Evolutionary conservation across 164 flowering plant genomes (phyloP).

Genomic region (Umbellularia californica): DNA sequence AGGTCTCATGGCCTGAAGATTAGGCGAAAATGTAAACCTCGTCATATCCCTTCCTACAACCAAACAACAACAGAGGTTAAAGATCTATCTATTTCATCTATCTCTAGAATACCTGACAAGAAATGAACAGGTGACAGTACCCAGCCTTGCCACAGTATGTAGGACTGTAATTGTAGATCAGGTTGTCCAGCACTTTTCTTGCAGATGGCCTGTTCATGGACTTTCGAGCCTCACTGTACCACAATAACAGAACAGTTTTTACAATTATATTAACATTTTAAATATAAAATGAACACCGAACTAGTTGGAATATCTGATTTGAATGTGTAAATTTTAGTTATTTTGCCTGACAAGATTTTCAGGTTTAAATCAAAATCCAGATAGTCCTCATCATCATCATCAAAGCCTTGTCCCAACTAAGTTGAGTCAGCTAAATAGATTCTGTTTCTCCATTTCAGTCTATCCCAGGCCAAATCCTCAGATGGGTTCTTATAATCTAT

Average conservation of each 20-base stretch:
- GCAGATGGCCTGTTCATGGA: constrained; percentile 72
- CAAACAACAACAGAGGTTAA: not conserved
- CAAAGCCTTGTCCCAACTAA: no score
- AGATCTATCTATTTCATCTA: not conserved
- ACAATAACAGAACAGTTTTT: not conserved
- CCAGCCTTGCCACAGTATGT: constrained; percentile 89
- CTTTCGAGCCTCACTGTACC: constrained; percentile 85
- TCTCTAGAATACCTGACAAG: not conserved
- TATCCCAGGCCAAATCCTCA: no score
- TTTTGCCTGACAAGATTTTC: no score
- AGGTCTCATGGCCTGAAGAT: not conserved
- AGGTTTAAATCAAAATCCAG: no score
- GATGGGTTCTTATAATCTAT: no score
- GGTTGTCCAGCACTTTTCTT: constrained; percentile 60
- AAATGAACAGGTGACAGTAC: constrained; percentile 31
- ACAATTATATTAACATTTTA: not conserved
- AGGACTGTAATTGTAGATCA: constrained; percentile 91
- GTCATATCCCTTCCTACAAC: constrained; percentile 69
- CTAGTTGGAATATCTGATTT: not conserved
- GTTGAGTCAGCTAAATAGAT: no score
- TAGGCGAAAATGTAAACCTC: constrained; percentile 71
- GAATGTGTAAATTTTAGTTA: not conserved
- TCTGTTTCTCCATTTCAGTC: no score
- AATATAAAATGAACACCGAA: not conserved
- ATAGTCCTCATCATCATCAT: no score